Base-by-base conservation (phyloP, 208 protist genomes). In the Wallacemonas collosoma region DNA sequence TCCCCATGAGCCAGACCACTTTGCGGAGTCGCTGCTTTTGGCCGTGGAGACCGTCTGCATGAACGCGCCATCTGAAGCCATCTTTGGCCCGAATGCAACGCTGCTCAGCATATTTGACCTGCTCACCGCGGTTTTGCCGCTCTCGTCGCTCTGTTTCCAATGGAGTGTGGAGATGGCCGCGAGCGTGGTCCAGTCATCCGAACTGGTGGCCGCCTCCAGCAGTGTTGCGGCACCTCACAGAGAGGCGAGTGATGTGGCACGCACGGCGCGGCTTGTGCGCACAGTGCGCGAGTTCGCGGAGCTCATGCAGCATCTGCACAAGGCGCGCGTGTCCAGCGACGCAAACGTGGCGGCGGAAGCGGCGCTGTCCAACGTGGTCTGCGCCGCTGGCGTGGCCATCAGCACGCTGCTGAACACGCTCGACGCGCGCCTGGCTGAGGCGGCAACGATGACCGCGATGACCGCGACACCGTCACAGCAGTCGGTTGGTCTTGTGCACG, bases 21-120 rank as follows among this genome's bases (percentile, higher is more conserved):
- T 26, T 26, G 9, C 57, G 7, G 11, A 11, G 17, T 0, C 39
- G 26, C 68, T 88, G 12, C 73, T 75, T 47, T 3, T 38, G 1
- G 36, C 83, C 40, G 64, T 90, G 9, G 86, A 91, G 72, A 72
- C 53, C 2, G 75, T 87, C n/a, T 84, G 79, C 47, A 11, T 91
- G 43, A 64, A 55, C 14, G 62, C 80, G 6, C 41, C 73, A 8
- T 75, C 86, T 6, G 86, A 87, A 35, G 73, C 76, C 41, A 56
- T 91, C 51, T 94, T 94, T 69, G 86, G 89, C 35, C 35, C 62
- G 2, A 50, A 60, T 9, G 70, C 73, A 0, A 83, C 83, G 4
- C 69, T 94, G 6, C 36, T 71, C 17, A 36, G 60, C 36, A 74
- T 81, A 41, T 75, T 89, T 57, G 72, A 75, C 26, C 56, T 90